Conservation (phyloP, 306 rosid species). For the Urtica urens region DNA sequence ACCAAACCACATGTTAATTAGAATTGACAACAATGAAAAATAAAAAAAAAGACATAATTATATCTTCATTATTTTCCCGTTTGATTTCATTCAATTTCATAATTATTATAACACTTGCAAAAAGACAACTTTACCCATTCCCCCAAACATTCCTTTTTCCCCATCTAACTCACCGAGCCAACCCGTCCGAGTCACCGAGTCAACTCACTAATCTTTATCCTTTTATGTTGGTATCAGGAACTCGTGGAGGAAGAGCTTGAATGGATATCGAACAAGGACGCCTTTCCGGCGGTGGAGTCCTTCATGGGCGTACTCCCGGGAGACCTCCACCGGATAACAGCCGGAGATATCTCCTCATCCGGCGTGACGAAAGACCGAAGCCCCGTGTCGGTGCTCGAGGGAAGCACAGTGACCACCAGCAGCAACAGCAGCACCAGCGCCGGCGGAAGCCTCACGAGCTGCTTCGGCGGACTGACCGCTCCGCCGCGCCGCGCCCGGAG, state of each 20-base stretch:
- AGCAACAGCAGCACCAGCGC: constrained; percentile 18
- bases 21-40: background rate
- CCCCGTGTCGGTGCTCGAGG: constrained; percentile 27
- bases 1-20: background rate
- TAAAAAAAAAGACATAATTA: background rate
- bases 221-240: constrained; percentile 40
- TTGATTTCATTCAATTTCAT: background rate
- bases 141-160: background rate
- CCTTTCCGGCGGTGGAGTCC: constrained; percentile 61
- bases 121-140: background rate
- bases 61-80: background rate
- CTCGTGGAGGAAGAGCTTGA: constrained; percentile 67
- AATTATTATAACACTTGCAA: background rate
- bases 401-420: constrained; percentile 35
- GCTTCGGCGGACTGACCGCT: constrained; percentile 39
- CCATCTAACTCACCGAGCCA: constrained; percentile 1
- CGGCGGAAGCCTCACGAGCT: constrained; percentile 30
- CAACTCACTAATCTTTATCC: background rate
- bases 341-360: background rate
- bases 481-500: constrained; percentile 58
- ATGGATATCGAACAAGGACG: constrained; percentile 77
- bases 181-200: constrained; percentile 15
- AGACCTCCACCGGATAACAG: constrained; percentile 18
- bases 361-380: background rate
- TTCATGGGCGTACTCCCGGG: constrained; percentile 28